phyloP scores from a whole-genome alignment of 768 basidiomycete species.

The Leccinum aurantiacum region DNA sequence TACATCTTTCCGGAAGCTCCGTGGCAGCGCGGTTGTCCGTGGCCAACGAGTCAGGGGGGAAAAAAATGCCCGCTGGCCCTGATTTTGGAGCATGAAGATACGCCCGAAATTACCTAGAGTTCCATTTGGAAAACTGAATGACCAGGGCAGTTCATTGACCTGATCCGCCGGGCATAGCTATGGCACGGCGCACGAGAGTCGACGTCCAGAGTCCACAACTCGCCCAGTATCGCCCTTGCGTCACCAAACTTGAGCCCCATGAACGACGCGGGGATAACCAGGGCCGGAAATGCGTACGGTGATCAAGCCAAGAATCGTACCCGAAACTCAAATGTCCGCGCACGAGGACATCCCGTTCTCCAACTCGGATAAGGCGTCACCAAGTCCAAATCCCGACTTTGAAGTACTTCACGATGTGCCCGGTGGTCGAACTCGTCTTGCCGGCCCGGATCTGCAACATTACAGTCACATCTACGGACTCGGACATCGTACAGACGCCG shows the following conservation, averaged over 20 bases:
- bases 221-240: neutral
- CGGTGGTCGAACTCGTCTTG: no score
- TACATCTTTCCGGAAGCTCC: neutral
- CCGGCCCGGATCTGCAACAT: no score
- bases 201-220: no score
- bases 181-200: no score
- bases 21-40: neutral
- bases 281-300: neutral
- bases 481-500: neutral
- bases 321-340: neutral
- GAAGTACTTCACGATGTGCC: no score
- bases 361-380: no score
- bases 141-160: no score
- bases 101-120: no score
- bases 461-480: neutral
- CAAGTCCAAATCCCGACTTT: neutral
- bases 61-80: no score
- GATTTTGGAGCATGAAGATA: neutral
- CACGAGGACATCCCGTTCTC: neutral
- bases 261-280: neutral
- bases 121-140: no score
- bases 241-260: neutral
- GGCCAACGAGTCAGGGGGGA: neutral
- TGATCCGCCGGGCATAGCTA: no score
- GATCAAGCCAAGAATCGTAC: neutral